Evolutionary conservation across 805 yeast genomes (phyloP), one percentile per base, ranked within the genome.

Genomic region (Nematodospora valgi): DNA sequence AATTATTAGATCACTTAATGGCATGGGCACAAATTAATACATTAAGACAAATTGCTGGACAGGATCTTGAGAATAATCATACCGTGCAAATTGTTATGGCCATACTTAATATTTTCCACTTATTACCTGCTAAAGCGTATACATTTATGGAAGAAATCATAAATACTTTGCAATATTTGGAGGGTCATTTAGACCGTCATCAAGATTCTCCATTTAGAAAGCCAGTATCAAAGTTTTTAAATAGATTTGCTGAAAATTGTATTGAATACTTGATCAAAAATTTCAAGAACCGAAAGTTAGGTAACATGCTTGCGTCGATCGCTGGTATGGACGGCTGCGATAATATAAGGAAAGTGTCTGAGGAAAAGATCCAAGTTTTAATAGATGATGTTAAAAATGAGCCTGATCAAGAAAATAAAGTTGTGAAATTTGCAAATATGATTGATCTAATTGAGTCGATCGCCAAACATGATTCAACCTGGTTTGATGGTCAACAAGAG

Each of bases 21-120:
- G 96, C 97, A 0, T 89, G 96, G 95, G 95, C 97, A 0, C 89
- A 86, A 48, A 86, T 93, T 3, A 75, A 76, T 19, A 76, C 85
- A 1, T 58, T 94, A 25, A 79, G 87, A 37, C 77, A 80, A 43
- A 74, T 86, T 27, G 81, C 96, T 1, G 80, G 82, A 4, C 86
- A 82, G 46, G 95, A 85, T 40, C 72, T 94, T 38, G 82, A 77
- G 21, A 82, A 78, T 45, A 89, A 89, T 46, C 81, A 79, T 23
- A 85, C 88, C 0, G 85, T 94, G 9, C 83, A 85, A 50, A 85
- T 91, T 25, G 87, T 93, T 29, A 85, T 83, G 45, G 95, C 96
- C 0, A 86, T 93, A 38, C 69, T 93, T 48, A 87, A 91, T 47
- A 85, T 93, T 26, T 93, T 91, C 65, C 96, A 94, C 52, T 66